phyloP scores from a whole-genome alignment of 2,329 filamentous ascomycete genomes.

The Cladophialophora chaetospira region DNA sequence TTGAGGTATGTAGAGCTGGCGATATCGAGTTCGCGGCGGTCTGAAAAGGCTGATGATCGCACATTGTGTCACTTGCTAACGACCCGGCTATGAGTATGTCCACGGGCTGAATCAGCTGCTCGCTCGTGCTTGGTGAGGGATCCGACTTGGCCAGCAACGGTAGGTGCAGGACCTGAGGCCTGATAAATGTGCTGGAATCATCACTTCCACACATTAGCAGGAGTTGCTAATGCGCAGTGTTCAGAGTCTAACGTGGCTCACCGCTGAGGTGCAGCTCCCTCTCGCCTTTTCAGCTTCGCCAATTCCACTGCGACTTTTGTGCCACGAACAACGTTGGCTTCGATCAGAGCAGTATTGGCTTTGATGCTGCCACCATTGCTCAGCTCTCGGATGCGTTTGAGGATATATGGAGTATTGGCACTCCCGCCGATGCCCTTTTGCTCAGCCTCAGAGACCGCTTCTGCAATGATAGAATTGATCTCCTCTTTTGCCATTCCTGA shows the following conservation, averaged over 20 bases:
- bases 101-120: slow-evolving; percentile 35
- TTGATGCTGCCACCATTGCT: slow-evolving; percentile 70
- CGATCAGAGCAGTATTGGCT: slow-evolving; percentile 72
- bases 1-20: slow-evolving; percentile 71
- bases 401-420: slow-evolving; percentile 81
- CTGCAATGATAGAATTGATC: slow-evolving; percentile 69
- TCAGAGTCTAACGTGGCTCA: slow-evolving; percentile 28
- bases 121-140: not conserved
- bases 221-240: not conserved
- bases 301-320: slow-evolving; percentile 66
- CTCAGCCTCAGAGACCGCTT: slow-evolving; percentile 66
- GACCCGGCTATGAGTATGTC: slow-evolving; percentile 86
- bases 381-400: slow-evolving; percentile 76
- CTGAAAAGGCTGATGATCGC: slow-evolving; percentile 66
- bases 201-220: slow-evolving; percentile 19
- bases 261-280: slow-evolving; percentile 27
- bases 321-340: slow-evolving; percentile 67
- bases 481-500: slow-evolving; percentile 68
- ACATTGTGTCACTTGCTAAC: slow-evolving; percentile 82
- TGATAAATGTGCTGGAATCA: slow-evolving; percentile 1
- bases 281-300: slow-evolving; percentile 51
- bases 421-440: slow-evolving; percentile 69
- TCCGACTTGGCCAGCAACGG: not conserved
- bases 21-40: slow-evolving; percentile 38
- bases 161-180: not conserved